Evolutionary conservation across 805 yeast species (phyloP), one percentile per base, ranked within the genome.

Genomic region (Suhomyces emberorum): DNA sequence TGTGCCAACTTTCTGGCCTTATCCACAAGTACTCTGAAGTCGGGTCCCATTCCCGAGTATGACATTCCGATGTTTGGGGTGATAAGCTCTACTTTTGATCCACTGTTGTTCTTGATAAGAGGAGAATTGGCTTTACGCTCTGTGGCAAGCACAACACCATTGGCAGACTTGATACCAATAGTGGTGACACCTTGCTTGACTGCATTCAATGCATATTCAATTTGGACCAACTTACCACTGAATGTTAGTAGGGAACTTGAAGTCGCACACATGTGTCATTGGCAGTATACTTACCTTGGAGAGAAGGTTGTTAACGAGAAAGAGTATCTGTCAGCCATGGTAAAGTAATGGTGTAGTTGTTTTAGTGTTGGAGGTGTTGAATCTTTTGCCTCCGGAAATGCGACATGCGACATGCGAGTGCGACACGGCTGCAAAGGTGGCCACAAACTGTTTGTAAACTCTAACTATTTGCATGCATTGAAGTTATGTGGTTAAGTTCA

Each of bases 1-100:
- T 93, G 98, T 29, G 97, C 86, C 41, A 85, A 81, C 62, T 88
- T 89, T 52, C 99, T 79, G 8, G 98, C 88, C 61, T 84, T 84
- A 65, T 93, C 98, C 34, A 89, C 88, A 22, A 93, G 74, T 11
- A 93, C 95, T 47, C 99, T 76, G 69, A 85, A 93, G 61, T 93
- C 99, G 15, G 99, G 98, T 17, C 98, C 98, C 98, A 93, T 89
- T 14, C 99, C 99, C 5, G 96, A 76, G 64, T 93, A 93, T 3
- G 95, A 89, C 75, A 93, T 88, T 39, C 97, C 98, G 51, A 91
- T 85, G 58, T 93, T 88, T 24, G 98, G 98, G 4, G 98, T 88
- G 53, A 93, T 77, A 43, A 77, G 64, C 32, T 86, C 83, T 25
- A 93, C 81, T 58, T 93, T 93, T 34, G 83, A 74, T 40, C 84